Conservation (phyloP, 2,329 filamentous ascomycete species). For the Epichloe gansuensis region DNA sequence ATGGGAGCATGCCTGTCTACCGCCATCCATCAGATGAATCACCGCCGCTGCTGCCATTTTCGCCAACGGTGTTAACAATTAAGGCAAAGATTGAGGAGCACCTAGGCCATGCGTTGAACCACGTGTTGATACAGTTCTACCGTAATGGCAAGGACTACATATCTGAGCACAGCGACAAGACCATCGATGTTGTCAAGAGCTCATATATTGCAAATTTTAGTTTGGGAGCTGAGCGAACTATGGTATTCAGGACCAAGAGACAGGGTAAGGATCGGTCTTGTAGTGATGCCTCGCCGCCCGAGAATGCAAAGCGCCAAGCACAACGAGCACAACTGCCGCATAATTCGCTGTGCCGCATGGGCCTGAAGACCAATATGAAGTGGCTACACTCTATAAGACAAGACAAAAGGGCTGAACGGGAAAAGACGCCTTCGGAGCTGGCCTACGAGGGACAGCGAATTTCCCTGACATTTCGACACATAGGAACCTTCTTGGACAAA, state of each 20-base stretch:
- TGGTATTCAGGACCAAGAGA: conserved; percentile 79
- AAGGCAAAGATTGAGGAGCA: conserved; percentile 54
- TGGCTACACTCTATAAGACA: conserved; percentile 90
- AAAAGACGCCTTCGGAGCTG: conserved; percentile 58
- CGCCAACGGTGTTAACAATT: conserved; percentile 56
- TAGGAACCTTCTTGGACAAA: conserved; percentile 68
- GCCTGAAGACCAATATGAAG: conserved; percentile 64
- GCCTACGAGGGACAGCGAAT: conserved; percentile 68
- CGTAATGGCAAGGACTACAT: conserved; percentile 84
- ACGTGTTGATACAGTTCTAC: conserved; percentile 86
- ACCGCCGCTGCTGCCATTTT: conserved; percentile 64
- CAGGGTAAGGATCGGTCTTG: conserved; percentile 24
- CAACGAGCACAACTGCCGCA: conserved; percentile 68
- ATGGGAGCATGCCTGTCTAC: conserved; percentile 79
- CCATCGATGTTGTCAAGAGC: conserved; percentile 69
- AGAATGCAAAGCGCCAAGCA: conserved; percentile 34
- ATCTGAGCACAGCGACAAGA: conserved; percentile 94
- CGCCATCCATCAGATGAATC: conserved; percentile 86
- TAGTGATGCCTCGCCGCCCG: conserved; percentile 4
- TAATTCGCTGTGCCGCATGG: conserved; percentile 78
- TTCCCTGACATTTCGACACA: conserved; percentile 79
- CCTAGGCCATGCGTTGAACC: conserved; percentile 73
- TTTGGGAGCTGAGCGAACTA: conserved; percentile 80
- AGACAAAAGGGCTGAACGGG: conserved; percentile 59
- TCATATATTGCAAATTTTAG: conserved; percentile 88